Conservation (phyloP, 2,329 filamentous ascomycete genomes). For the Neopestalotiopsis clavispora region DNA sequence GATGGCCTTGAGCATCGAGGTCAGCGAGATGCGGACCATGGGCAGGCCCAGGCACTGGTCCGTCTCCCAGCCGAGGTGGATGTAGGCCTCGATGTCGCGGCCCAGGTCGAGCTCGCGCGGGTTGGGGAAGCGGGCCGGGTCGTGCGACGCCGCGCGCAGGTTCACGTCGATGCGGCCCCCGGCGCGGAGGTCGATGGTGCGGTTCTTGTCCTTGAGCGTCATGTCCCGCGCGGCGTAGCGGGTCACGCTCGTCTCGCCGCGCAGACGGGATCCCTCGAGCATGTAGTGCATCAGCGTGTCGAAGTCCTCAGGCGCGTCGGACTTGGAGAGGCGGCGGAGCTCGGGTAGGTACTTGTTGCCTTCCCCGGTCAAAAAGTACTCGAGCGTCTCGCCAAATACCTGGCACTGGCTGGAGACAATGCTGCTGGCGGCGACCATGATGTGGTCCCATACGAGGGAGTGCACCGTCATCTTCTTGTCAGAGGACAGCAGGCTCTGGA, state of each 20-base stretch:
- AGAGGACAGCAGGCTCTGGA: constrained; percentile 6
- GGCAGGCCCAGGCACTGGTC: constrained; percentile 57
- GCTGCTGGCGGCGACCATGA: constrained; percentile 2
- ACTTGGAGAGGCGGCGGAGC: constrained; percentile 13
- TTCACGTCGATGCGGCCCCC: constrained; percentile 47
- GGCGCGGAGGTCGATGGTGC: constrained; percentile 20
- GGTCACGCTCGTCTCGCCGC: background rate
- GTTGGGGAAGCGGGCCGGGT: constrained; percentile 53
- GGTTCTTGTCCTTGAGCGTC: constrained; percentile 46
- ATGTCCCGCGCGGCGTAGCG: constrained; percentile 24
- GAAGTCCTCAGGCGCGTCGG: constrained; percentile 10
- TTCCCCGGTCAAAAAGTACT: constrained; percentile 14
- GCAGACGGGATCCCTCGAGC: constrained; percentile 4
- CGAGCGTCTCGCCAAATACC: constrained; percentile 12
- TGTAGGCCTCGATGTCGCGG: constrained; percentile 54
- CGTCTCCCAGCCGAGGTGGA: constrained; percentile 56
- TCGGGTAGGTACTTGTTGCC: constrained; percentile 8
- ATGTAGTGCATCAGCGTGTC: constrained; percentile 17
- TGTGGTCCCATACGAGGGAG: constrained; percentile 8
- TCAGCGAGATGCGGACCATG: constrained; percentile 36
- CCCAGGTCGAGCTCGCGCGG: constrained; percentile 55
- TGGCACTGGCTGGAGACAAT: constrained; percentile 14
- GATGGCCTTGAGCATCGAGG: constrained; percentile 29
- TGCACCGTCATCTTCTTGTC: background rate
- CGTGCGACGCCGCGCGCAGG: constrained; percentile 53